Base-by-base conservation (phyloP, 2,329 filamentous ascomycete genomes). In the Ophiocordyceps camponoti-floridani region DNA sequence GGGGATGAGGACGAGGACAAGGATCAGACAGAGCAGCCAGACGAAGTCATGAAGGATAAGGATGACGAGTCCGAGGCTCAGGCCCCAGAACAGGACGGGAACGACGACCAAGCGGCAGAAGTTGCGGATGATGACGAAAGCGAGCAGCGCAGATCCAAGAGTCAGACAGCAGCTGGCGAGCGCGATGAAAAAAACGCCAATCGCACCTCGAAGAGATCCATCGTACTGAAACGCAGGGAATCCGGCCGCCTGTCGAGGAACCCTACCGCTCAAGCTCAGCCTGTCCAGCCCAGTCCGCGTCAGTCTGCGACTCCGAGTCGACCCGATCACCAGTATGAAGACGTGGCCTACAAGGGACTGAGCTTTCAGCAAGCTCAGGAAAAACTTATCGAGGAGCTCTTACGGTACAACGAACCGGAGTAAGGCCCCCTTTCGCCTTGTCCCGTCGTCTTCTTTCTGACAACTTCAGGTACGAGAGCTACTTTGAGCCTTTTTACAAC, bases 361-460 rank as follows among this genome's bases (percentile, higher is more conserved):
- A 79, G 59, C 10, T 89, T 94, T 56, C 84, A 93, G 57, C 73
- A 87, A 55, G 87, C 86, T 0, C 86, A 94, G 57, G 84, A 93
- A 52, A 85, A 86, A 65, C 77, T 94, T 46, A 67, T 94, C 4
- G 75, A 81, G 45, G 84, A 89, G 52, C 61, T 89, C 48, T 70
- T 89, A 12, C 73, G 82, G 42, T 76, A 71, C 50, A 70, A 75
- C 42, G 79, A 86, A 48, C 75, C 77, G 48, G 68, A 73, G 77
- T 83, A 65, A 52, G 72, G 51, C 42, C n/a, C 27, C 19, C 26
- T 11, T 30, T 16, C 8, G 4, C 26, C 26, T 5, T 26, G 10
- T 28, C 10, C 41, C 11, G 2, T 26, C n/a, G 19, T 43, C 9
- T 27, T 16, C 12, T 23, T 23, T 23, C 55, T 59, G 49, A 56